Percentiles rank a stretch among this genome's conserved stretches.
Evolutionary conservation across 164 flowering plant species (phyloP).

Genomic region (Sedum album): DNA sequence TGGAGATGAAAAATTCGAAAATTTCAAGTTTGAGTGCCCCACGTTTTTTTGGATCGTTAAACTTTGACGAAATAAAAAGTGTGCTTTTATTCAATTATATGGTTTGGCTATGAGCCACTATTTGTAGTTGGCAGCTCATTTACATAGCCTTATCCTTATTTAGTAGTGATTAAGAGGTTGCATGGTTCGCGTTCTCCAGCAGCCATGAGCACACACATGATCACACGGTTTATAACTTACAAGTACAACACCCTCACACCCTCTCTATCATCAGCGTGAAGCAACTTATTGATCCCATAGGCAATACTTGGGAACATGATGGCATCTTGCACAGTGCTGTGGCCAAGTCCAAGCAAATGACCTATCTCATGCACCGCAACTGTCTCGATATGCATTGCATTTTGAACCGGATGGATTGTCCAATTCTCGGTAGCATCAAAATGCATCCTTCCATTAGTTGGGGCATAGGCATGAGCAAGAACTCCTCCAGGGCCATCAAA

Average conservation of each 20-base stretch:
- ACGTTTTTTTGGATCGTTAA: too few species aligned
- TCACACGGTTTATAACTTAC: not conserved
- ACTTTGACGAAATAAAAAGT: too few species aligned
- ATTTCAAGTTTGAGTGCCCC: too few species aligned
- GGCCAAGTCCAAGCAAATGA: not conserved
- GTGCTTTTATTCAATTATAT: too few species aligned
- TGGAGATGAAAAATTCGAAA: too few species aligned
- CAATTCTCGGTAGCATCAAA: not conserved
- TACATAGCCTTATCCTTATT: not conserved
- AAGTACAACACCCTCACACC: too few species aligned
- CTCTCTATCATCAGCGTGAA: not conserved
- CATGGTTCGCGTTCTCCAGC: not conserved
- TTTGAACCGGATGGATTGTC: not conserved
- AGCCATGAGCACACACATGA: not conserved
- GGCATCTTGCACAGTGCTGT: not conserved
- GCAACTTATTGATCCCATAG: not conserved
- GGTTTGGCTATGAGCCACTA: not conserved
- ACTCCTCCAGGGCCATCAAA: not conserved
- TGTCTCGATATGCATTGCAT: too few species aligned
- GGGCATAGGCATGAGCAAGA: not conserved
- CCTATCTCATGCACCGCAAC: too few species aligned
- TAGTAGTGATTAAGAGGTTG: not conserved
- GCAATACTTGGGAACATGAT: too few species aligned
- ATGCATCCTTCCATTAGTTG: conserved; percentile 1
- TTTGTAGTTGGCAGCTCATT: too few species aligned